Base-by-base conservation (phyloP, 108 stramenopile species). In the Pseudonitzschia pungens region DNA sequence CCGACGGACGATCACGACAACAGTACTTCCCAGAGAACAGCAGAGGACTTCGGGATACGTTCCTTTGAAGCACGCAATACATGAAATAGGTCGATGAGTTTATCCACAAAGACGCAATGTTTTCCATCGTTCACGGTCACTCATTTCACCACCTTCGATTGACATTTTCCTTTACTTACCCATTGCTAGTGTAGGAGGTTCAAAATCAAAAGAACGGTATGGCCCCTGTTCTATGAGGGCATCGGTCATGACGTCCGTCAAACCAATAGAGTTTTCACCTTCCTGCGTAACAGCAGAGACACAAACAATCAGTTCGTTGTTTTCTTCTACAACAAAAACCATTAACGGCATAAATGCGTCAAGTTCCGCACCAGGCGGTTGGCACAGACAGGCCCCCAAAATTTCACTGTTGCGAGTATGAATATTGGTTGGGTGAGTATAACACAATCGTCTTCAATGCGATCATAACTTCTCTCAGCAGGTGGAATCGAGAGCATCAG, bases 161-260 rank as follows among this genome's bases (percentile, higher is more conserved):
- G 10, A 48, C 2, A 48, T 1, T 18, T 48, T 48, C 14, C 18
- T 2, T 27, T 31, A 58, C 32, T 32, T 62, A 10, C 93, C 94
- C 92, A 95, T 95, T 26, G 94, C 90, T 71, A 95, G 69, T 28
- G 87, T 75, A 18, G 94, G 94, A 20, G 87, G 84, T 60, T 81
- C 81, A 68, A 76, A 80, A 31, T 86, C 81, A 26, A 74, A 53
- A 18, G 69, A 66, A 68, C 65, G 62, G 70, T 81, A 84, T n/a
- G 71, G 78, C 15, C 64, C 54, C 55, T 71, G 63, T 70, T 89
- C 86, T 43, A 92, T 77, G 50, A 84, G 63, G 31, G 81, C 78
- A 73, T 83, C 80, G 6, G 81, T 79, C 53, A 85, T 65, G 29
- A 81, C 78, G 10, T 78, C 76, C 28, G 84, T 82, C 62, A 81